These are phyloP conservation scores for Perkinsus olseni DNA, from an alignment of 169 alveolate genomes.

Conservation along the genomic window DNA sequence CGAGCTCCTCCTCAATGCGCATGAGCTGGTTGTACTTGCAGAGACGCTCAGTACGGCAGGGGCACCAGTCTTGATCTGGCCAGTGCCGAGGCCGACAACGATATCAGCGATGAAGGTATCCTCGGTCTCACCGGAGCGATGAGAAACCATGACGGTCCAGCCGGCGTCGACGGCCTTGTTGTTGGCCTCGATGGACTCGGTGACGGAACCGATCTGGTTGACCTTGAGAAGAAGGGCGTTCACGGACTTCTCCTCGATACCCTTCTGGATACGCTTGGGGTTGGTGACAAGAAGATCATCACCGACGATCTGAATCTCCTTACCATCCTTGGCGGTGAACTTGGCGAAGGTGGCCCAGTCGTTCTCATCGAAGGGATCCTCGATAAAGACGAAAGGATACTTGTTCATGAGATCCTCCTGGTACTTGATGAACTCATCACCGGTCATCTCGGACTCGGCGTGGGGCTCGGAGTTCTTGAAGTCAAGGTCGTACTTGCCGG, in stretches of 20 bases:
- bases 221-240: conserved; percentile 96
- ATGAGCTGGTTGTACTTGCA: conserved; percentile 91
- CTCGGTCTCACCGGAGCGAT: conserved; percentile 96
- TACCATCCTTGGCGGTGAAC: conserved; percentile 81
- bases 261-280: conserved; percentile 89
- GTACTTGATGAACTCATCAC: conserved; percentile 80
- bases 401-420: conserved; percentile 56
- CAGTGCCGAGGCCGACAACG: conserved; percentile 89
- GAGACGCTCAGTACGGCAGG: conserved; percentile 90
- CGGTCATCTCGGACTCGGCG: conserved; percentile 59
- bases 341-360: conserved; percentile 86
- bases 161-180: conserved; percentile 83
- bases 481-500: conserved; percentile 81
- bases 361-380: conserved; percentile 98
- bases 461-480: conserved; percentile 82
- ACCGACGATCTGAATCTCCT: conserved; percentile 92
- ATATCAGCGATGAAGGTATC: conserved; percentile 92
- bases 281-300: conserved; percentile 97
- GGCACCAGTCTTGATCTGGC: conserved; percentile 93
- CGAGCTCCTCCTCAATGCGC: conserved; percentile 94
- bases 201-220: conserved; percentile 94
- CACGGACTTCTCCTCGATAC: conserved; percentile 88
- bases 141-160: conserved; percentile 99
- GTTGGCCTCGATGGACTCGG: conserved; percentile 94
- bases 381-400: conserved; percentile 93